Percentiles rank a stretch among this genome's conserved stretches.
phyloP scores from a whole-genome alignment of 805 yeast genomes.

The Jamesozyma spencerorum region DNA sequence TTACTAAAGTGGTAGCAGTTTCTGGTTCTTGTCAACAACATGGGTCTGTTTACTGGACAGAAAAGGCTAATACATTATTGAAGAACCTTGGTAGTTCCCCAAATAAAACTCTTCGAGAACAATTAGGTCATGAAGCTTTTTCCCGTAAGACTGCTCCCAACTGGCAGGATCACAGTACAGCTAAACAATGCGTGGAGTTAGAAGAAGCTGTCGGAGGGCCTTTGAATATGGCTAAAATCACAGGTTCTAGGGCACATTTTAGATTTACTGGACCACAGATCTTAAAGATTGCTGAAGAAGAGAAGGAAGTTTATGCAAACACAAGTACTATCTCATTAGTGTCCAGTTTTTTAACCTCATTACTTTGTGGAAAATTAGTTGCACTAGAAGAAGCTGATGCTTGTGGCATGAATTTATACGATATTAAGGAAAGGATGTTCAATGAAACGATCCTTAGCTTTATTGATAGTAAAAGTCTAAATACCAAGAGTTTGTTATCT shows the following conservation, averaged over 20 bases:
- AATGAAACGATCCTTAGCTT: constrained; percentile 45
- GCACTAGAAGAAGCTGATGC: constrained; percentile 77
- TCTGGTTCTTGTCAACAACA: constrained; percentile 91
- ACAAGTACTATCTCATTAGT: constrained; percentile 64
- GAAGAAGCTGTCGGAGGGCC: constrained; percentile 57
- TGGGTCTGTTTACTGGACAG: constrained; percentile 78
- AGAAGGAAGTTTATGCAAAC: constrained; percentile 42
- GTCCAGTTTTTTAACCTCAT: constrained; percentile 66
- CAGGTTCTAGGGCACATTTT: constrained; percentile 84
- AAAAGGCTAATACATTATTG: constrained; percentile 37
- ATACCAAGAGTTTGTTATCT: constrained; percentile 16
- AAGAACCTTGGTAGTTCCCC: constrained; percentile 26
- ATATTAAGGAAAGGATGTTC: constrained; percentile 48
- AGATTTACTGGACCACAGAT: constrained; percentile 92
- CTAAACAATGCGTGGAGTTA: constrained; percentile 51
- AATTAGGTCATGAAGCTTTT: constrained; percentile 43
- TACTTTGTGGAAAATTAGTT: constrained; percentile 56
- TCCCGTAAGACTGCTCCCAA: constrained; percentile 66
- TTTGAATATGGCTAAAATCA: constrained; percentile 45
- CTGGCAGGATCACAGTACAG: constrained; percentile 93
- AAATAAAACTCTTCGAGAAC: constrained; percentile 34
- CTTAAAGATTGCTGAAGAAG: constrained; percentile 50
- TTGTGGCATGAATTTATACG: constrained; percentile 88
- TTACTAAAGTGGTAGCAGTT: constrained; percentile 51
- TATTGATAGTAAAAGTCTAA: constrained; percentile 11